A percentile compares a stretch with the other conserved stretches of the same genome.
These are phyloP conservation scores for Cornus florida DNA, from an alignment of 148 eudicot genomes.

Conservation along the genomic window DNA sequence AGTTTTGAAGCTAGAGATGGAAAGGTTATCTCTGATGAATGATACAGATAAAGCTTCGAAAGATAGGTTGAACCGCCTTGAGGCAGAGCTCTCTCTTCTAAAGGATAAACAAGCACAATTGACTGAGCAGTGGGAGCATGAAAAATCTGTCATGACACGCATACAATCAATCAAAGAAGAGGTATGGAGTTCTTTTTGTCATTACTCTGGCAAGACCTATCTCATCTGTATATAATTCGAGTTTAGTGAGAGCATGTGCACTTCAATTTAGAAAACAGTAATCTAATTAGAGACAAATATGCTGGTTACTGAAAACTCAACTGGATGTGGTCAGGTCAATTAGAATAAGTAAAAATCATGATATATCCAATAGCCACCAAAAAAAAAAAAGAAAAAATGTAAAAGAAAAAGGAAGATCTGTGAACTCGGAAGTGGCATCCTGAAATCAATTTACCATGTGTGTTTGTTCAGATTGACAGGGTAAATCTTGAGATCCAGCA, in stretches of 20 bases:
- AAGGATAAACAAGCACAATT: slow-evolving; percentile 76
- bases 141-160: slow-evolving; percentile 85
- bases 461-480: slow-evolving; percentile 77
- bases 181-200: slow-evolving; percentile 36
- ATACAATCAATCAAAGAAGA: slow-evolving; percentile 96
- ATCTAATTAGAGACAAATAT: neutral
- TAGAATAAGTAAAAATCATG: neutral
- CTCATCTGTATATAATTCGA: neutral
- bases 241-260: neutral
- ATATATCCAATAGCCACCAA: neutral
- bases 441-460: neutral
- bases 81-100: slow-evolving; percentile 68
- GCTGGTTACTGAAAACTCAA: neutral
- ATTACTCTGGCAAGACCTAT: neutral
- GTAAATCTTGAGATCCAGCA: slow-evolving; percentile 95
- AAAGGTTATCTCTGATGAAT: slow-evolving; percentile 81
- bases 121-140: slow-evolving; percentile 96
- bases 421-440: neutral
- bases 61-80: slow-evolving; percentile 86
- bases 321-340: neutral
- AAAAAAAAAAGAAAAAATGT: neutral
- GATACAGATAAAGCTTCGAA: slow-evolving; percentile 94
- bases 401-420: neutral
- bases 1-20: slow-evolving; percentile 95
- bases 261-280: neutral